Evolutionary conservation across 306 rosid species (phyloP).

Genomic region (Vicia sativa): DNA sequence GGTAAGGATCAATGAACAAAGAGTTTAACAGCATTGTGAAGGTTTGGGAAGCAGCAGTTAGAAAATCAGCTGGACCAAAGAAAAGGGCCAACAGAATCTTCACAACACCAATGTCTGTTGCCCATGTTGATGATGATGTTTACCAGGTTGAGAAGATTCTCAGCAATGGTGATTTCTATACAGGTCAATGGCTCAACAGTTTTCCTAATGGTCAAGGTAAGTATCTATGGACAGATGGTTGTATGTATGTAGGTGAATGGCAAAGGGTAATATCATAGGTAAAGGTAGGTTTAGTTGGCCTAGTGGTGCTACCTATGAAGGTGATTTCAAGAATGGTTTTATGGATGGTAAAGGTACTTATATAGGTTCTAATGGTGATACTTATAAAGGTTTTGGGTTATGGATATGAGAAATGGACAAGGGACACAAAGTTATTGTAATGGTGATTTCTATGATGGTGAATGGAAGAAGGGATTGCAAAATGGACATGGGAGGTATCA

Average conservation of each 20-base stretch:
- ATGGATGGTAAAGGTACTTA: slow-evolving; percentile 93
- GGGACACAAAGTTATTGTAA: slow-evolving; percentile 71
- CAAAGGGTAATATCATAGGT: slow-evolving; percentile 60
- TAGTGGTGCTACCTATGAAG: slow-evolving; percentile 92
- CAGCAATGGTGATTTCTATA: slow-evolving; percentile 77
- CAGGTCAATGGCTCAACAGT: slow-evolving; percentile 69
- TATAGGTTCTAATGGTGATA: slow-evolving; percentile 72
- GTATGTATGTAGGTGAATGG: slow-evolving; percentile 95
- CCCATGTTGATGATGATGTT: slow-evolving; percentile 75
- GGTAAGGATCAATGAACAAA: slow-evolving; percentile 65
- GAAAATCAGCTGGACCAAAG: slow-evolving; percentile 60
- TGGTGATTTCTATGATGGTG: slow-evolving; percentile 94
- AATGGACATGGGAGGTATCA: slow-evolving; percentile 87
- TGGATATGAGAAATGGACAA: slow-evolving; percentile 78
- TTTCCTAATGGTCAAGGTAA: slow-evolving; percentile 80
- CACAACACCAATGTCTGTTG: slow-evolving; percentile 74
- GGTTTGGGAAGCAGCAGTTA: slow-evolving; percentile 77
- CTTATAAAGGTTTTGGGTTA: slow-evolving; percentile 85
- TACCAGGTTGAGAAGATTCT: slow-evolving; percentile 60
- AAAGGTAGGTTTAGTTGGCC: slow-evolving; percentile 94
- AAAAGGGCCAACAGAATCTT: slow-evolving; percentile 61
- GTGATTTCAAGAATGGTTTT: slow-evolving; percentile 70
- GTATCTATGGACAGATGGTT: slow-evolving; percentile 90
- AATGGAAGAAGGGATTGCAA: slow-evolving; percentile 83
- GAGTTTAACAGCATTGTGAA: slow-evolving; percentile 53